phyloP scores from a whole-genome alignment of 2,329 filamentous ascomycete genomes.

The Tolypocladium inflatum region DNA sequence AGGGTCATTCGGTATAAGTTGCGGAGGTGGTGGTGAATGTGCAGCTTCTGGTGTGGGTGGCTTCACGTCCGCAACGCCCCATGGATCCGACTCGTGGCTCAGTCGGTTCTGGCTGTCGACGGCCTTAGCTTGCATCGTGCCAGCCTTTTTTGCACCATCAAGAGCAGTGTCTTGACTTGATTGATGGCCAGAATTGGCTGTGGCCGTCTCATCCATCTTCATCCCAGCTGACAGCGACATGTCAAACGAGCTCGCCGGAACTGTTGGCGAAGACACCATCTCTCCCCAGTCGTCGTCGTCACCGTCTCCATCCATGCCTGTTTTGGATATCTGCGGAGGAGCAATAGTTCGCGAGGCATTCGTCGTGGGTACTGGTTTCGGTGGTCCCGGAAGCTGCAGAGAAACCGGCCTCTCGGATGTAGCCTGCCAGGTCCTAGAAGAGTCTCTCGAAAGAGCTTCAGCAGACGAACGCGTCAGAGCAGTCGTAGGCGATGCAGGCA shows the following conservation, averaged over 20 bases:
- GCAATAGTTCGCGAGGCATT: background rate
- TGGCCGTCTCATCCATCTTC: background rate
- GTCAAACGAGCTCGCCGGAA: background rate
- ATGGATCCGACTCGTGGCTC: background rate
- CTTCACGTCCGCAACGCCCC: background rate
- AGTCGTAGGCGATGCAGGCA: slow-evolving; percentile 6
- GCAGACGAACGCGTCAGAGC: background rate
- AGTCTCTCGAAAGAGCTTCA: no score
- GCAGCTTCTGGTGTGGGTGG: background rate
- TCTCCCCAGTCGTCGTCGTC: slow-evolving; percentile 52
- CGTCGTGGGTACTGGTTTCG: background rate
- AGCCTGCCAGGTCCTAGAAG: no score
- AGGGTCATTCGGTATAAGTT: no score
- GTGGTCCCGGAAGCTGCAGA: background rate
- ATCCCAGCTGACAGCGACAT: background rate
- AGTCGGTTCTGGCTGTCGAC: background rate
- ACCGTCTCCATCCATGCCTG: slow-evolving; percentile 7
- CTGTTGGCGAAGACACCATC: slow-evolving; percentile 36
- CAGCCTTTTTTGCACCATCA: background rate
- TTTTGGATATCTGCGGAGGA: background rate
- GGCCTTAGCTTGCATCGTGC: background rate
- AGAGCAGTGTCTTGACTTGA: background rate
- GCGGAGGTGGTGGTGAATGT: background rate
- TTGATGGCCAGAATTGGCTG: background rate
- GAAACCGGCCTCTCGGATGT: background rate